These are phyloP conservation scores for Diaporthe aspalathi DNA, from an alignment of 2,329 filamentous ascomycete genomes.

Conservation along the genomic window DNA sequence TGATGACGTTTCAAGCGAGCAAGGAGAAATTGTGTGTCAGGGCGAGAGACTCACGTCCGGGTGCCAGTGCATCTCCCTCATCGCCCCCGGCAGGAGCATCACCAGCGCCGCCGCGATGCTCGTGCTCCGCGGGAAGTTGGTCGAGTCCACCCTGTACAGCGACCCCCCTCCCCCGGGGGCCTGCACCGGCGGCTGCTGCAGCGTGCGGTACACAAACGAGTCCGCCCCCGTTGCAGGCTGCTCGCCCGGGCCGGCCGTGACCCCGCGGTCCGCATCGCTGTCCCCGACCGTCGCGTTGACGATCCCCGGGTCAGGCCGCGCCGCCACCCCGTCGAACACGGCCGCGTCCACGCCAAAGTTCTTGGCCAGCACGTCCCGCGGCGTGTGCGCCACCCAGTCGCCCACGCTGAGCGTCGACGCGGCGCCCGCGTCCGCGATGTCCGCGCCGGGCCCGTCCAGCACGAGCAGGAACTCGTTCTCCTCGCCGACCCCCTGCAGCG, in stretches of 20 bases:
- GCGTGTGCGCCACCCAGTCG: slow-evolving; percentile 77
- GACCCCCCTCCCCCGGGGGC: slow-evolving; percentile 72
- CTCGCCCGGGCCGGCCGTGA: slow-evolving; percentile 56
- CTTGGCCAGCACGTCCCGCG: slow-evolving; percentile 71
- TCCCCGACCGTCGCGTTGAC: slow-evolving; percentile 64
- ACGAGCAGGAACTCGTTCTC: slow-evolving; percentile 75
- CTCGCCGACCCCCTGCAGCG: slow-evolving; percentile 72
- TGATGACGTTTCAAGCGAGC: no score
- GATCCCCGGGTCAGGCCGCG: slow-evolving; percentile 70
- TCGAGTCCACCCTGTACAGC: slow-evolving; percentile 73
- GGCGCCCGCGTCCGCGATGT: no score
- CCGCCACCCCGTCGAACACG: slow-evolving; percentile 70
- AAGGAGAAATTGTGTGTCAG: no score
- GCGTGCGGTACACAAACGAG: slow-evolving; percentile 71
- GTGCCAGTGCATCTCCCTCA: slow-evolving; percentile 78
- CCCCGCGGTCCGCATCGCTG: slow-evolving; percentile 50
- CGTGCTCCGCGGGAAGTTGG: slow-evolving; percentile 73
- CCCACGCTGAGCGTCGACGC: slow-evolving; percentile 79
- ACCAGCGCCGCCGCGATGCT: slow-evolving; percentile 75
- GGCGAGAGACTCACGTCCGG: slow-evolving; percentile 63
- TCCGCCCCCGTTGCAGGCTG: slow-evolving; percentile 63
- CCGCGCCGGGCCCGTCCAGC: slow-evolving; percentile 29
- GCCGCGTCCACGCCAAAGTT: slow-evolving; percentile 73
- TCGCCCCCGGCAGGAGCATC: slow-evolving; percentile 69
- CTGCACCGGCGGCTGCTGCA: slow-evolving; percentile 65